Percentiles rank a stretch among this genome's conserved stretches.
Evolutionary conservation across 768 basidiomycete species (phyloP).

Genomic region (Gloeopeniophorella convolvens): DNA sequence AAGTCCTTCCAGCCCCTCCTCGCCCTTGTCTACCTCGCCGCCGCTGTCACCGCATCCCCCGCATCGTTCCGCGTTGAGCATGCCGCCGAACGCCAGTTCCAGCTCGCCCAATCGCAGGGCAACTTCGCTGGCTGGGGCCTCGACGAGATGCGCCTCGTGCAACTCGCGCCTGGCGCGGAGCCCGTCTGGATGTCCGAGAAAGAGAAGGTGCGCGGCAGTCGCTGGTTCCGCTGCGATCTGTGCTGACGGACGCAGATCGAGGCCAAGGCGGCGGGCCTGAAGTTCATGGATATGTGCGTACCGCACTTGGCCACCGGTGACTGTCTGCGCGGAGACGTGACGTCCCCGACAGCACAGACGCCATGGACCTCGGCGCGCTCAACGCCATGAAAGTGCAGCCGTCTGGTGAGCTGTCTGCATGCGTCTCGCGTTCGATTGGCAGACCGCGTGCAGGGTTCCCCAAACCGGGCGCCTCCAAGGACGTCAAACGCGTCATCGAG

Average conservation of each 20-base stretch:
- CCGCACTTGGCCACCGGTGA: no score
- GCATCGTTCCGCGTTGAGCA: constrained; percentile 5
- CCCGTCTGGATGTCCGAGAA: constrained; percentile 83
- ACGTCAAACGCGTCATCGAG: constrained; percentile 55
- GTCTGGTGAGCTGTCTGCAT: neutral
- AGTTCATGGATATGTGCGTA: constrained; percentile 82
- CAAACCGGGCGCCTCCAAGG: constrained; percentile 52
- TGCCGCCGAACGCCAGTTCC: constrained; percentile 6
- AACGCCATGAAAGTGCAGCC: neutral
- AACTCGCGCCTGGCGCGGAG: constrained; percentile 53
- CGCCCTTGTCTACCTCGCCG: constrained; percentile 6
- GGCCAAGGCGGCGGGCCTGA: constrained; percentile 68
- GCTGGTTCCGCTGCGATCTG: constrained; percentile 3
- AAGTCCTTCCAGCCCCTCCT: neutral
- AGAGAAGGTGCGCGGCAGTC: constrained; percentile 74
- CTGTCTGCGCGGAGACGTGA: no score
- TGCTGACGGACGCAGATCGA: constrained; percentile 45
- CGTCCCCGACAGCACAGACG: constrained; percentile 18
- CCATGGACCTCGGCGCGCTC: constrained; percentile 13
- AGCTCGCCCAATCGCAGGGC: neutral
- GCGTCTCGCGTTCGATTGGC: constrained; percentile 10
- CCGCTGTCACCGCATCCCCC: constrained; percentile 2
- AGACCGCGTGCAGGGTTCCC: constrained; percentile 44
- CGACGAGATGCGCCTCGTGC: constrained; percentile 63
- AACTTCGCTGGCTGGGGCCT: constrained; percentile 60